Percentiles rank a stretch among this genome's conserved stretches.
These are phyloP conservation scores for Diplocarpon rosae DNA, from an alignment of 2,329 filamentous ascomycete genomes.

Conservation along the genomic window DNA sequence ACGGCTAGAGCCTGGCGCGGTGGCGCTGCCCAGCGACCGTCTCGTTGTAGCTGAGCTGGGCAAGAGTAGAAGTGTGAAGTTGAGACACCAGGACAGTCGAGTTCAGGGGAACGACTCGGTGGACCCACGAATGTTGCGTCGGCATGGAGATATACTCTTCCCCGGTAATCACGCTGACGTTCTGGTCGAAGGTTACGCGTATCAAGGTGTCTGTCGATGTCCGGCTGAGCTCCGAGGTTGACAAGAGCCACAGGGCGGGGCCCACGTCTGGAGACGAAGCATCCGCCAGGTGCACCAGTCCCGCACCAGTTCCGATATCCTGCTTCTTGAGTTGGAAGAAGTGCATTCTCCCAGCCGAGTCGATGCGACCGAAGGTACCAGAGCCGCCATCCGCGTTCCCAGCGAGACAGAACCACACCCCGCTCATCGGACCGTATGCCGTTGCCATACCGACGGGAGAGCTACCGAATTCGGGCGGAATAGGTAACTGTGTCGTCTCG, in stretches of 20 bases:
- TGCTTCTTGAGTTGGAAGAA: neutral
- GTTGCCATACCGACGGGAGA: neutral
- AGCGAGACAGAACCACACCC: neutral
- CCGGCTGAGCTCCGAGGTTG: neutral
- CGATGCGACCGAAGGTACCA: neutral
- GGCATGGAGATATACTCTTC: constrained; percentile 1
- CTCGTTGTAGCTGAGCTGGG: neutral
- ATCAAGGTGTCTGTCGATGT: neutral
- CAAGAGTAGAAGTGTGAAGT: neutral
- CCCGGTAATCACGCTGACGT: neutral
- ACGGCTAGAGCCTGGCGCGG: too few relatives aligned
- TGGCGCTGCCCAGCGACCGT: neutral
- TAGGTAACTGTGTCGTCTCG: neutral
- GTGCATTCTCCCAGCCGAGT: neutral
- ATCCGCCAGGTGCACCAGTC: neutral
- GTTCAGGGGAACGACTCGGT: neutral
- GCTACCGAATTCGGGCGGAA: neutral
- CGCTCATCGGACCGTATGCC: neutral
- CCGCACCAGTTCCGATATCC: neutral
- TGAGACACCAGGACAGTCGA: neutral
- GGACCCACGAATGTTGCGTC: neutral
- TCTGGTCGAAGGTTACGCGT: neutral
- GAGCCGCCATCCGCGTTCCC: neutral
- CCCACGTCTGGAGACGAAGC: neutral
- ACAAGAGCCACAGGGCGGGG: neutral